phyloP scores from a whole-genome alignment of 139 green algal genomes.

The Ostreobium quekettii region DNA sequence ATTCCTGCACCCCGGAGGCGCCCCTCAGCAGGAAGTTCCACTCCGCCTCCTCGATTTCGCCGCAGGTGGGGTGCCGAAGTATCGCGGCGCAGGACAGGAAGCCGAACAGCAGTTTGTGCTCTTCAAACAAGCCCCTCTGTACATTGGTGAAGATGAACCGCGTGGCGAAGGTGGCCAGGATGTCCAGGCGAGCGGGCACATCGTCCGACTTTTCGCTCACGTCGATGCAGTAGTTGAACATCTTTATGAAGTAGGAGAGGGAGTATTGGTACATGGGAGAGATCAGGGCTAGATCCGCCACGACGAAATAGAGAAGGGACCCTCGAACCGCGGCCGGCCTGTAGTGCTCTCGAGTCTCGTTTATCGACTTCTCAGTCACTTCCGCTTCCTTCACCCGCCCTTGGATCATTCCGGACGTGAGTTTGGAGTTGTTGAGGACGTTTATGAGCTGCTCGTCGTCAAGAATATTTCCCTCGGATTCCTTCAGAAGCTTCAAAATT shows the following conservation, averaged over 20 bases:
- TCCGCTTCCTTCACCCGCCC: slow-evolving; percentile 69
- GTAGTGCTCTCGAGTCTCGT: slow-evolving; percentile 66
- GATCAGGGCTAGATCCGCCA: slow-evolving; percentile 68
- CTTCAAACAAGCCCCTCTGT: slow-evolving; percentile 67
- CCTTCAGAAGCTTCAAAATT: slow-evolving; percentile 76
- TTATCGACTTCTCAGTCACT: slow-evolving; percentile 67
- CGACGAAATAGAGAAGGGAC: slow-evolving; percentile 69
- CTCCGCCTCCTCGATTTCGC: slow-evolving; percentile 46
- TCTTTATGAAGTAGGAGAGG: slow-evolving; percentile 60
- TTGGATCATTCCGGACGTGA: slow-evolving; percentile 63
- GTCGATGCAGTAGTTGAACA: slow-evolving; percentile 77
- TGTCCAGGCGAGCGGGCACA: slow-evolving; percentile 43
- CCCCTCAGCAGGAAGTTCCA: slow-evolving; percentile 73
- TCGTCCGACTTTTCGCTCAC: slow-evolving; percentile 44
- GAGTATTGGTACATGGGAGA: slow-evolving; percentile 78
- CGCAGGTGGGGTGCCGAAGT: slow-evolving; percentile 34
- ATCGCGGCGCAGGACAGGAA: slow-evolving; percentile 64
- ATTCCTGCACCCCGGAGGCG: neutral
- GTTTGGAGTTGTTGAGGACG: slow-evolving; percentile 79
- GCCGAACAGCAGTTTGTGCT: slow-evolving; percentile 65
- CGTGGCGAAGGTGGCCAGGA: slow-evolving; percentile 57
- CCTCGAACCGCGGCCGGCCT: slow-evolving; percentile 48
- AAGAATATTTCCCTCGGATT: slow-evolving; percentile 78
- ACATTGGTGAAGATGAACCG: slow-evolving; percentile 73
- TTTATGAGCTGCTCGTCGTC: slow-evolving; percentile 84